Base-by-base conservation (phyloP, 2,329 filamentous ascomycete genomes). In the Pseudonectria buxi region DNA sequence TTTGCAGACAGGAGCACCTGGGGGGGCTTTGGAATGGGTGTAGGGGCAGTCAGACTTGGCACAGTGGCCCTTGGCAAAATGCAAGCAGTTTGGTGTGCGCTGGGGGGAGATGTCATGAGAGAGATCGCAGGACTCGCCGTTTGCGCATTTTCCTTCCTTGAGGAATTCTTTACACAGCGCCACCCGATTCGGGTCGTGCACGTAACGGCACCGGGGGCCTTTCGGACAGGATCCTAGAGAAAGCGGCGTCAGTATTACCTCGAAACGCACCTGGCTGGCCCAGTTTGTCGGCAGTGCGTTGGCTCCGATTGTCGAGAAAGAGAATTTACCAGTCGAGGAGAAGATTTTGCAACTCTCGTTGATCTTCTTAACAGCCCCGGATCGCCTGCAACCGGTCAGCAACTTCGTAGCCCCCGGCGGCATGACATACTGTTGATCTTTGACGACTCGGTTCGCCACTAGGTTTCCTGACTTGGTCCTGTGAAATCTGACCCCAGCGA, bases 161-260 rank as follows among this genome's bases (percentile, higher is more conserved):
- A 96, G 71, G 57, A 84, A 88, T 35, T 86, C 81, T 63, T 86
- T 92, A 78, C 92, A 98, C 37, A 92, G 80, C 37, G 90, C 86
- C 53, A 94, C 86, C 65, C 86, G 94, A 57, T 78, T 70, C 28
- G 84, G 76, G 56, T 98, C 86, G 69, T 98, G 92, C 32, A 80
- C 68, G 57, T 83, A 92, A 36, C 76, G 81, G 62, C 92, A 98
- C 31, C 65, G 68, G 7, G 83, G 82, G 40, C 90, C 89, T 61
- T 86, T 86, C 37, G 78, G 71, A 61, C 92, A 98, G 46, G 81
- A 82, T 66, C 92, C 92, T 95, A 71, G 25, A 49, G n/a, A 30
- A 31, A 35, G 29, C 32, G 30, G 36, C 41, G 67, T 76, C 60
- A 76, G 72, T 70, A 49, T 55, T 56, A 26, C 57, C 49, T 16